These are phyloP conservation scores for Fusarium sp. DNA, from an alignment of 2,329 filamentous ascomycete species.

Conservation along the genomic window DNA sequence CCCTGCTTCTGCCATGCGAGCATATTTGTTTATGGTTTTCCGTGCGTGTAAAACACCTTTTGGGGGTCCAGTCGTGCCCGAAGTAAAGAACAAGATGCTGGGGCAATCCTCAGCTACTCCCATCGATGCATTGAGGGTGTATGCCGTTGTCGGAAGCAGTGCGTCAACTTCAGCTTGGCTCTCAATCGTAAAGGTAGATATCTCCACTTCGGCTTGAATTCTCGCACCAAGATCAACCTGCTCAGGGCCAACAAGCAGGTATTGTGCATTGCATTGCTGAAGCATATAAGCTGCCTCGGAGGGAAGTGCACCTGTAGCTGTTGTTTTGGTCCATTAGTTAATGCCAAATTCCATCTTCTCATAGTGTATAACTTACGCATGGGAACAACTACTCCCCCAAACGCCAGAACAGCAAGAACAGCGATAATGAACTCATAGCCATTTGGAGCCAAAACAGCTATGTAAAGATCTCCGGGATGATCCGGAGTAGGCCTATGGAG, in stretches of 20 bases:
- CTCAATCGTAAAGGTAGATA: neutral
- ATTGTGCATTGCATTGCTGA: neutral
- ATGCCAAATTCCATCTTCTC: no score
- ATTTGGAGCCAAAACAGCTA: neutral
- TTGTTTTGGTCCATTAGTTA: neutral
- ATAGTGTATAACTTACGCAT: neutral
- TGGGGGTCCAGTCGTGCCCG: conserved; percentile 6
- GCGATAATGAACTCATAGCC: neutral
- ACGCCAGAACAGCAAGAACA: neutral
- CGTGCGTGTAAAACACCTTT: conserved; percentile 11
- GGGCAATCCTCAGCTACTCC: neutral
- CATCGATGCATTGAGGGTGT: neutral
- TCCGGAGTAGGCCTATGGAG: neutral
- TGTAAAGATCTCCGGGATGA: neutral
- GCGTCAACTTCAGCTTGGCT: neutral
- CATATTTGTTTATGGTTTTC: conserved; percentile 15
- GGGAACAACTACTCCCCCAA: neutral
- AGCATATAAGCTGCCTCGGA: conserved; percentile 1
- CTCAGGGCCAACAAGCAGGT: neutral
- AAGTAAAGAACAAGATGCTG: conserved; percentile 4
- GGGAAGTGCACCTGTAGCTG: neutral
- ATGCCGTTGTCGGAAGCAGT: neutral
- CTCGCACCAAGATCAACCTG: neutral
- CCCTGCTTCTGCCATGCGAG: conserved; percentile 5
- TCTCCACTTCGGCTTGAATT: neutral